Base-by-base conservation (phyloP, 2,329 filamentous ascomycete genomes). In the Didymella keratinophila region DNA sequence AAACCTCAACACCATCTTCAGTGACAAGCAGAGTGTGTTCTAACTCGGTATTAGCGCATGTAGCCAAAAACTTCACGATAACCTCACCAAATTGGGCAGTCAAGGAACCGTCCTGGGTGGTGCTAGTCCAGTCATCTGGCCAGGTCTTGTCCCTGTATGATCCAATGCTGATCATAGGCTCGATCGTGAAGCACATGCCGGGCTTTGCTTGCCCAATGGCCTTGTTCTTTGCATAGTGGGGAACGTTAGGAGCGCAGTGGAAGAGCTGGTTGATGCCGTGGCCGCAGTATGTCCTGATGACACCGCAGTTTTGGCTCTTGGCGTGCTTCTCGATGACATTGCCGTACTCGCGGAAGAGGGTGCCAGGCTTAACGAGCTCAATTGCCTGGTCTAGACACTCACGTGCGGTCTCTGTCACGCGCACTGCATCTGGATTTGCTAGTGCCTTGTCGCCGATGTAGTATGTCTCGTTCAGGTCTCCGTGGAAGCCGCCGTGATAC, bases 101-200 rank as follows among this genome's bases (percentile, higher is more conserved):
- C 74, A 87, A 83, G 78, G 90, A 91, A 49, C 95, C 95, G 75
- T 99, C 95, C 56, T 89, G 86, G 0, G 95, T 99, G 5, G 92
- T 91, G 78, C 93, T 97, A 1, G 95, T 99, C 95, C 95, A 99
- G 81, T 98, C 92, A 76, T 99, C 95, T 0, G 95, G 95, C 95
- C 95, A 99, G 0, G 93, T 98, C 76, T 95, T 90, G 74, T 99
- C 95, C 63, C 87, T 87, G 78, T 97, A 91, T 61, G 91, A 93
- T 58, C 95, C 95, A 54, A 97, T 78, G 39, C 92, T 93, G 75
- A 99, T 93, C 95, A 99, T 99, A 16, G 95, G 95, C 80, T 99
- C 95, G 61, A 99, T 99, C 0, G 95, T 99, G 72, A 99, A 99
- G 64, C 93, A 97, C 93, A 98, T 97, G 52, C 95, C 95, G 0